Base-by-base conservation (phyloP, 208 protist species). In the Leishmania tarentolae region DNA sequence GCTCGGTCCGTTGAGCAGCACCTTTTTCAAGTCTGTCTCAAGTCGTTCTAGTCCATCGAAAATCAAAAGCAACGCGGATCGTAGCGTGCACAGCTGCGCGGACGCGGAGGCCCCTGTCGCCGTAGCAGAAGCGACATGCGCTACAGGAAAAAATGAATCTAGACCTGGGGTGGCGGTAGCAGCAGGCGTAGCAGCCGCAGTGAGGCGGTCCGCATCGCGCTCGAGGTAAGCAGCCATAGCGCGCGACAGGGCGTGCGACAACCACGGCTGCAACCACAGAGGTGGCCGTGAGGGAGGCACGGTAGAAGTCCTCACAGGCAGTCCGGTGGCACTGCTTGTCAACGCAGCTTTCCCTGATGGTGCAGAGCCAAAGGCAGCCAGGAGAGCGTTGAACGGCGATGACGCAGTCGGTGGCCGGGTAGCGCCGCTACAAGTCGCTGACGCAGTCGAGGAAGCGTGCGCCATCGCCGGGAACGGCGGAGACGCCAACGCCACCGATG, bases 1-100 rank as follows among this genome's bases (percentile, higher is more conserved):
- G 46, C 15, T 57, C 35, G 35, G 50, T 7, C 3, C 35, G 31
- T 8, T 50, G 31, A 31, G 13, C 47, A 61, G 17, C 31, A 59
- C 44, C 44, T 53, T 46, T 24, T 37, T 56, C 0, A 79, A 6
- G 0, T 66, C 31, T 0, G 37, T 21, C 65, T 86, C 82, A 42
- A 82, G 50, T 68, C 80, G 78, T 69, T 79, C 82, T 52, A 86
- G 50, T 47, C 56, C 6, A 28, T 75, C 57, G 52, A 86, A 86
- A 17, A 86, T 47, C 7, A 57, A 61, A 44, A 86, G 77, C 24
- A 86, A 66, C 4, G 82, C 82, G 0, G 69, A 65, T 24, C 72
- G 61, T 21, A 86, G 61, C 24, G 78, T 82, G 19, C 21, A 40
- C 35, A 77, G 77, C 19, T 47, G 11, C 44, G 40, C 44, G 28